Evolutionary conservation across 495 filamentous ascomycete species (phyloP).

Genomic region (Geopyxis carbonaria): DNA sequence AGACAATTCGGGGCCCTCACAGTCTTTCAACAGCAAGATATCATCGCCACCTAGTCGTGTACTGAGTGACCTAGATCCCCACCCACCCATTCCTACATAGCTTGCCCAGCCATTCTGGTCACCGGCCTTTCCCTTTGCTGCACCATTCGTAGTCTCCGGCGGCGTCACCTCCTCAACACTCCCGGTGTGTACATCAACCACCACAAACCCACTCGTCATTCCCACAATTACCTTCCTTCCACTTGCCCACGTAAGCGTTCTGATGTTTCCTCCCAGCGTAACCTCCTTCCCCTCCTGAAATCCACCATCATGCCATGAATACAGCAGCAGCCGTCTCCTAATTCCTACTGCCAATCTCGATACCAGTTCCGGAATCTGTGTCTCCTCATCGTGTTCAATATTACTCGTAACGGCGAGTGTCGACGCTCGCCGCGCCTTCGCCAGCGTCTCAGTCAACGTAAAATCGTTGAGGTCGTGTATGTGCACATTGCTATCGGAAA

Average conservation of each 20-base stretch:
- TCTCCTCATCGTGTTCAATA: conserved; percentile 72
- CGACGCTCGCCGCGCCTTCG: conserved; percentile 69
- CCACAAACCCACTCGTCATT: conserved; percentile 69
- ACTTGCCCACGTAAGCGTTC: conserved; percentile 75
- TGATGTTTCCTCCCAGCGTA: conserved; percentile 57
- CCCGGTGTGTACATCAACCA: conserved; percentile 64
- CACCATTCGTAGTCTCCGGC: conserved; percentile 54
- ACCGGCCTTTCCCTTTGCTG: conserved; percentile 46
- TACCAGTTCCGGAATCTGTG: conserved; percentile 76
- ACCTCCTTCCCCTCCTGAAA: conserved; percentile 63
- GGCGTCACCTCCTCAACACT: conserved; percentile 60
- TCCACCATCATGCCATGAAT: conserved; percentile 94
- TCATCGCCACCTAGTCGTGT: conserved; percentile 67
- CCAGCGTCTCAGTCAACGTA: conserved; percentile 57
- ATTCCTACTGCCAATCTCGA: conserved; percentile 79
- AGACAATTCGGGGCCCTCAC: conserved; percentile 30
- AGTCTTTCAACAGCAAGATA: conserved; percentile 80
- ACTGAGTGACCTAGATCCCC: conserved; percentile 75
- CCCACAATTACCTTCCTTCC: conserved; percentile 73
- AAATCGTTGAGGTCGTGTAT: conserved; percentile 80
- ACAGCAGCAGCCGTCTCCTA: conserved; percentile 74
- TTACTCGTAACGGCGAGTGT: conserved; percentile 87
- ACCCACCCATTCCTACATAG: conserved; percentile 84
- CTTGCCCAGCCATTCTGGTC: conserved; percentile 46
- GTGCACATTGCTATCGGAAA: conserved; percentile 73